Conservation (phyloP, 495 filamentous ascomycete genomes). For the Hypoxylon lenormandii region DNA sequence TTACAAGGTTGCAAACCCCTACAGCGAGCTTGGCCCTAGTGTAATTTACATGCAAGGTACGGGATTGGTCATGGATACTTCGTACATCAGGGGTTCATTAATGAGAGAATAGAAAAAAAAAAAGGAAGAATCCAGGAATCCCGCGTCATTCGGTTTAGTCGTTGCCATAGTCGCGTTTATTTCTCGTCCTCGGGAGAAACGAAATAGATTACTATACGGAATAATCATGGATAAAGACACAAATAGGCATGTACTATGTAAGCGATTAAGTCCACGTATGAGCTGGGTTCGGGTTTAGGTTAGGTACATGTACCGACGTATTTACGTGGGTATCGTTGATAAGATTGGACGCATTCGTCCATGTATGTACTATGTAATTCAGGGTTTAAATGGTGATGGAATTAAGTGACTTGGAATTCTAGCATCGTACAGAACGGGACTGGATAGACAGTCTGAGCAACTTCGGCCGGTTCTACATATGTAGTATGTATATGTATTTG, state of each 20-base stretch:
- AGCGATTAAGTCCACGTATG: too few species aligned
- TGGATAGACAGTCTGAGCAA: constrained; percentile 15
- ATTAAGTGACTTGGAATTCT: neutral
- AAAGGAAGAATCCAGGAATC: constrained; percentile 7
- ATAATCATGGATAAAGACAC: too few species aligned
- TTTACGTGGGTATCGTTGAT: neutral
- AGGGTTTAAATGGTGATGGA: neutral
- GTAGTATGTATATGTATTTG: too few species aligned
- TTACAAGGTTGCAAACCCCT: constrained; percentile 25
- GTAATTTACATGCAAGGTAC: constrained; percentile 37
- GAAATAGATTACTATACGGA: too few species aligned
- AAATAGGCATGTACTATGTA: too few species aligned
- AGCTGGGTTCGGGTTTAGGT: too few species aligned
- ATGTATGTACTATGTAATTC: too few species aligned
- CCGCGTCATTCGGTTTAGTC: constrained; percentile 7
- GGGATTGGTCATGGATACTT: constrained; percentile 30
- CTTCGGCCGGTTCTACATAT: constrained; percentile 10
- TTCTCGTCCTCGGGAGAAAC: neutral
- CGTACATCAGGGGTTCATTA: constrained; percentile 37
- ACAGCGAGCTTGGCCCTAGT: constrained; percentile 33
- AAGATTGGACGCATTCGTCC: constrained; percentile 2
- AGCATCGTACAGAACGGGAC: neutral
- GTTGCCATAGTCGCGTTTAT: constrained; percentile 7
- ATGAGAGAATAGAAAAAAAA: constrained; percentile 4
- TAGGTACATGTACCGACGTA: too few species aligned